Conservation (phyloP, 1,139 yeast species). For the Hansenula lynferdii region DNA sequence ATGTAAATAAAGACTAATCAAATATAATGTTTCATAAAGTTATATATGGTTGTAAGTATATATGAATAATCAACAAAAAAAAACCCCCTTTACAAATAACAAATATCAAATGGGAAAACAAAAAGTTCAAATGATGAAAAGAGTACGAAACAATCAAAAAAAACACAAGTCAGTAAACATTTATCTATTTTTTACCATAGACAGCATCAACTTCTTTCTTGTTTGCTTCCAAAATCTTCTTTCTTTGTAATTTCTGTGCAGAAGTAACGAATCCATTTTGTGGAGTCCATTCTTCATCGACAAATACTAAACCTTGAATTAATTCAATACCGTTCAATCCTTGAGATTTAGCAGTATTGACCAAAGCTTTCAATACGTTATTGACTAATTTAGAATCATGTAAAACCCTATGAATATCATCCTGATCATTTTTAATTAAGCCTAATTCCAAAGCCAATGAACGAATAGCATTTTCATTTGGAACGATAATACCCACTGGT, state of each 20-base stretch:
- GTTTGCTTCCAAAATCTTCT: slow-evolving; percentile 71
- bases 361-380: slow-evolving; percentile 53
- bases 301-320: slow-evolving; percentile 69
- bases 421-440: slow-evolving; percentile 43
- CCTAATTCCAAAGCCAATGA: slow-evolving; percentile 52
- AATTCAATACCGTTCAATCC: slow-evolving; percentile 87
- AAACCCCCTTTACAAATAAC: background rate
- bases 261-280: slow-evolving; percentile 90
- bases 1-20: too few relatives aligned
- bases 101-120: too few relatives aligned
- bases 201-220: slow-evolving; percentile 54
- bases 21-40: too few relatives aligned
- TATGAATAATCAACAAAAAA: too few relatives aligned
- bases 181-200: slow-evolving; percentile 27
- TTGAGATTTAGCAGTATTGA: slow-evolving; percentile 72
- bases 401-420: slow-evolving; percentile 47
- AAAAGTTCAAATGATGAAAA: too few relatives aligned
- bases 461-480: slow-evolving; percentile 65
- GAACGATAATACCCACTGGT: slow-evolving; percentile 89
- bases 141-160: background rate
- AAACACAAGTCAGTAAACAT: too few relatives aligned
- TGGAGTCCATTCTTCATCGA: slow-evolving; percentile 97
- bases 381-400: slow-evolving; percentile 52
- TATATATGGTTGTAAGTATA: too few relatives aligned
- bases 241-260: slow-evolving; percentile 96